Base-by-base conservation (phyloP, 257 asterid genomes). In the Fraxinus pennsylvanica region DNA sequence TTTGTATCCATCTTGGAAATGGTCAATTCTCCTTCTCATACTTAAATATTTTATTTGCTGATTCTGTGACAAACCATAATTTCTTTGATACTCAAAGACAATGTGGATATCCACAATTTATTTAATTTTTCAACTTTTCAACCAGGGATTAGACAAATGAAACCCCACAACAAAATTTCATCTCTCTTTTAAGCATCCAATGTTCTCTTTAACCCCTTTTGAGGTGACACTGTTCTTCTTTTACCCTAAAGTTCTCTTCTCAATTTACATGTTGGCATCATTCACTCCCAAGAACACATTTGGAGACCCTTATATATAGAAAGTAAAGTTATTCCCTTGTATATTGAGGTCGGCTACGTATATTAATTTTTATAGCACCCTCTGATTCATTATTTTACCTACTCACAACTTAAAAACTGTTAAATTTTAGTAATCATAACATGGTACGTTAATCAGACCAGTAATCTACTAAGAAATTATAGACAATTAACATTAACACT, bases 61-160 rank as follows among this genome's bases (percentile, higher is more conserved):
- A 92, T 92, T 92, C 97, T 86, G n/a, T 68, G 94, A 92, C 98
- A 94, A 91, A 91, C 96, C 83, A 84, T 85, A 92, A 79, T 87
- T 80, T 82, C 80, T 84, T 85, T 76, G 72, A 43, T 83, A 76
- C 91, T 85, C 80, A 76, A 88, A 72, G 97, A 94, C 97, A 92
- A 88, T 74, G 47, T 82, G 90, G 91, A 93, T 66, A 87, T 90
- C 93, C 85, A 79, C 79, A 76, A 35, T 68, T 70, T 74, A 52
- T 72, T 77, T 27, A 36, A 32, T 45, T 29, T 66, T 50, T 77
- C 25, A 8, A 71, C 32, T 76, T 50, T 7, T 36, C 57, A 75
- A 74, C 73, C 29, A 72, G 38, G 71, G 84, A 82, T 83, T 86
- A 81, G 89, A 92, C 96, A 87, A 90, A 86, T 14, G 74, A 83